A percentile compares a stretch with the other conserved stretches of the same genome.
Evolutionary conservation across 805 yeast species (phyloP).

Genomic region (Starmerella floris): DNA sequence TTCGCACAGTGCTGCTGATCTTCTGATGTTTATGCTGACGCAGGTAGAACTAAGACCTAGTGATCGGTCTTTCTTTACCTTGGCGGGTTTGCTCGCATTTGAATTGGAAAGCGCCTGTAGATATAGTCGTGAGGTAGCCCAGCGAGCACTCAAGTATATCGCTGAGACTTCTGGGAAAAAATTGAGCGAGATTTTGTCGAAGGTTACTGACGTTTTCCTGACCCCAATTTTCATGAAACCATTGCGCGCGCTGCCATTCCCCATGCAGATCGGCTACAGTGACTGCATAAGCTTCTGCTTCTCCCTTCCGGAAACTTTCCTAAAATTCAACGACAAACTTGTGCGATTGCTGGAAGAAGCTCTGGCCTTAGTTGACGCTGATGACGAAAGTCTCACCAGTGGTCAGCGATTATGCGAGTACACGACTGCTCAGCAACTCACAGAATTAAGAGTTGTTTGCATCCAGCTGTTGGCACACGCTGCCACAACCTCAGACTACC

Average conservation of each 20-base stretch:
- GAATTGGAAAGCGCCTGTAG: slow-evolving; percentile 84
- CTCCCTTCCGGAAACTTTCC: slow-evolving; percentile 62
- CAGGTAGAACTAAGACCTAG: slow-evolving; percentile 32
- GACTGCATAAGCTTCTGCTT: slow-evolving; percentile 93
- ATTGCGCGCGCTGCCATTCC: slow-evolving; percentile 87
- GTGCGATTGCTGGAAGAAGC: slow-evolving; percentile 80
- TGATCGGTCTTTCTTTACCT: slow-evolving; percentile 61
- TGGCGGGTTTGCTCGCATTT: slow-evolving; percentile 79
- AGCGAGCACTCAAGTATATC: slow-evolving; percentile 49
- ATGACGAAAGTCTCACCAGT: slow-evolving; percentile 85
- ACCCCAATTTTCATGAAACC: slow-evolving; percentile 97
- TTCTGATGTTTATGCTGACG: slow-evolving; percentile 49
- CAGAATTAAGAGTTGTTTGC: slow-evolving; percentile 80
- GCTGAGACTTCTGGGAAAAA: slow-evolving; percentile 60
- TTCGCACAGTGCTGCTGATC: slow-evolving; percentile 51
- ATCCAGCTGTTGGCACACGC: slow-evolving; percentile 72
- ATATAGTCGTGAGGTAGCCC: slow-evolving; percentile 70
- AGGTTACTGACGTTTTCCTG: slow-evolving; percentile 67
- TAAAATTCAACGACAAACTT: slow-evolving; percentile 79
- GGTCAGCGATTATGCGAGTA: slow-evolving; percentile 76
- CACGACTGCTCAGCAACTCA: slow-evolving; percentile 75
- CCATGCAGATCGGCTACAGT: slow-evolving; percentile 96
- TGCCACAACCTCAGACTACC: slow-evolving; percentile 60
- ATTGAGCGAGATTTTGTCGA: slow-evolving; percentile 60
- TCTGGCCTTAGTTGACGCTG: slow-evolving; percentile 89